Conservation (phyloP, 1,284 basidiomycete species). For the Ceratobasidium sp. region DNA sequence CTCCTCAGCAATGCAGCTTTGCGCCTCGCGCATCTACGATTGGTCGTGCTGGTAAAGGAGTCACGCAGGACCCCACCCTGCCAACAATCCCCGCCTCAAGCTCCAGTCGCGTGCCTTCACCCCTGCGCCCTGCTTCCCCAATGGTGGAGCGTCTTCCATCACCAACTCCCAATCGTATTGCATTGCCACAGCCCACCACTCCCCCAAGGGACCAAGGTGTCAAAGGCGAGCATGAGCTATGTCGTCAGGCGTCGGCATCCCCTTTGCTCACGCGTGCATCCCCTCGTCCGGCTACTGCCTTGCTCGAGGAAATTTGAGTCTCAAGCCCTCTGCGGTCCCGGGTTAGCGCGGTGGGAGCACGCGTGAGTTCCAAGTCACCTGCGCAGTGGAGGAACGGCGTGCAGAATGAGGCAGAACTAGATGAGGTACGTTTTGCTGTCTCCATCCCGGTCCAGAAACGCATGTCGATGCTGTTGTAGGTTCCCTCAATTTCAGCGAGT, state of each 20-base stretch:
- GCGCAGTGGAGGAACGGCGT: slow-evolving; percentile 35
- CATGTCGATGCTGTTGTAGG: slow-evolving; percentile 9
- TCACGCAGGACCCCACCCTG: neutral
- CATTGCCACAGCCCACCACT: neutral
- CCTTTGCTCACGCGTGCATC: slow-evolving; percentile 12
- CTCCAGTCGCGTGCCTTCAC: neutral
- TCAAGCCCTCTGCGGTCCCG: slow-evolving; percentile 36
- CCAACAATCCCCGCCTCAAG: slow-evolving; percentile 19
- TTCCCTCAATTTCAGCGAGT: slow-evolving; percentile 45
- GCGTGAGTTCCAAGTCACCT: slow-evolving; percentile 30
- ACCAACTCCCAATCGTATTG: neutral
- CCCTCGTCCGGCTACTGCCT: slow-evolving; percentile 10
- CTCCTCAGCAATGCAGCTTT: slow-evolving; percentile 34
- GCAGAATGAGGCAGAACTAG: slow-evolving; percentile 33
- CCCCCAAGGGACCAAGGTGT: neutral
- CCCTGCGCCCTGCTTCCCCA: neutral
- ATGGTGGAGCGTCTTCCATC: neutral
- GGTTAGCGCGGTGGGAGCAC: slow-evolving; percentile 2
- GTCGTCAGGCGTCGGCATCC: slow-evolving; percentile 18
- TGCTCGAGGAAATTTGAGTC: slow-evolving; percentile 33
- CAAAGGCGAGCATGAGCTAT: slow-evolving; percentile 1
- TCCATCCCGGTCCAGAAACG: neutral
- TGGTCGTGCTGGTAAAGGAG: slow-evolving; percentile 9
- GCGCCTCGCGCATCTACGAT: slow-evolving; percentile 32
- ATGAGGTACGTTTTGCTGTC: slow-evolving; percentile 2